These are phyloP conservation scores for Theobroma cacao DNA, from an alignment of 345 rosid genomes.

Conservation along the genomic window DNA sequence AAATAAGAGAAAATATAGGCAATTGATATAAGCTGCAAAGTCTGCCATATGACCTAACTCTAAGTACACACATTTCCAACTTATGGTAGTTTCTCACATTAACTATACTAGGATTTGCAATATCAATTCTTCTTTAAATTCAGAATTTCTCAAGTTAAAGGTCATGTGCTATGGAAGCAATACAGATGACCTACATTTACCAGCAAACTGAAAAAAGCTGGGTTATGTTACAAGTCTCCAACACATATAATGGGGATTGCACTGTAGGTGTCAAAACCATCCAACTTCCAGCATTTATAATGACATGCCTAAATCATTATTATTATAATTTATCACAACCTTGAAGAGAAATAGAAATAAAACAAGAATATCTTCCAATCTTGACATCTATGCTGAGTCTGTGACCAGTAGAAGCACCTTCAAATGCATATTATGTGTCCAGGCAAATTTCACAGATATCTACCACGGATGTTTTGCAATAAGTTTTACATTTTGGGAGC, in stretches of 20 bases:
- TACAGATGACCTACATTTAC: not conserved
- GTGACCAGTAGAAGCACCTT: not conserved
- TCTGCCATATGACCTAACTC: not conserved
- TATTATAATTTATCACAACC: not conserved
- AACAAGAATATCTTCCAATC: not conserved
- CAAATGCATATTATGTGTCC: not conserved
- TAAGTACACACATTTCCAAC: not conserved
- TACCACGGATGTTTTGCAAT: not conserved
- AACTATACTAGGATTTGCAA: not conserved
- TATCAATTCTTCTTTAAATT: not conserved
- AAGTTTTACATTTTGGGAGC: not conserved
- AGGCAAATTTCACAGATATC: not conserved
- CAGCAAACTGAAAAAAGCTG: not conserved
- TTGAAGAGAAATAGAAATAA: not conserved
- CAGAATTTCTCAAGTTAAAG: not conserved
- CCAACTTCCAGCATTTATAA: not conserved
- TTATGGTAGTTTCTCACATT: not conserved
- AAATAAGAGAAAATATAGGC: not conserved
- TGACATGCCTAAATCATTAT: not conserved
- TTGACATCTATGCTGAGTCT: not conserved
- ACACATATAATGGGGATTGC: not conserved
- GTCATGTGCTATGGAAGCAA: not conserved
- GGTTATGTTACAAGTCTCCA: not conserved
- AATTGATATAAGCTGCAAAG: not conserved
- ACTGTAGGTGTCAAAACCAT: not conserved